Base-by-base conservation (phyloP, 2,329 filamentous ascomycete genomes). In the Arachnomyces sp. region DNA sequence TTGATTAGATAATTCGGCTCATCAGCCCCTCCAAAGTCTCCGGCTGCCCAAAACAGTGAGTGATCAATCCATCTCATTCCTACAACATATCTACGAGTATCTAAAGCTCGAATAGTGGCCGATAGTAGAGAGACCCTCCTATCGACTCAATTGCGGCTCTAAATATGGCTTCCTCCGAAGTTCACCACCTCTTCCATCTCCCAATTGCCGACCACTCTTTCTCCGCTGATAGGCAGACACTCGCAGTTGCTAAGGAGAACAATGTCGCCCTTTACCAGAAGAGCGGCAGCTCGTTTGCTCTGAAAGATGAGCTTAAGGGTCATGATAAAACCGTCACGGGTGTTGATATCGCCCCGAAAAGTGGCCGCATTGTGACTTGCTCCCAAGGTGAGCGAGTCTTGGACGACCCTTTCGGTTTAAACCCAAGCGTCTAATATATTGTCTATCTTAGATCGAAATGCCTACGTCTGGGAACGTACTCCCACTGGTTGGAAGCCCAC, bases 101-200 rank as follows among this genome's bases (percentile, higher is more conserved):
- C 20, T 32, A 42, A 42, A 32, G 28, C 37, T 42, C 20, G 15
- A 48, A 13, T 8, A 31, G 31, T 28, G 8, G 14, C 71, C 77
- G 84, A 76, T 92, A 95, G 92, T 96, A 82, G 92, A 96, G 92
- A 94, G 87, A 78, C 85, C 72, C 86, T 93, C 87, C 86, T 92
- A 87, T 84, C 81, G 73, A 36, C 43, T n/a, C 38, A 39, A 39
- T 48, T 7, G 12, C 32, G 18, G 16, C 7, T 17, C 32, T 63
- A 74, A 39, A 44, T 9, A 96, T 96, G 90, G 73, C 85, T 40
- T 64, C 82, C 44, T 9, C 20, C 20, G 86, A 96, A 74, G 84
- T 94, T 43, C 87, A 96, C 68, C 89, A 96, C 59, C 82, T 98
- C 51, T 98, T 98, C 71, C 88, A 96, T 71, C 80, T 83, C 54